Conservation (phyloP, 164 flowering plant genomes). For the Chimonanthus salicifolius region DNA sequence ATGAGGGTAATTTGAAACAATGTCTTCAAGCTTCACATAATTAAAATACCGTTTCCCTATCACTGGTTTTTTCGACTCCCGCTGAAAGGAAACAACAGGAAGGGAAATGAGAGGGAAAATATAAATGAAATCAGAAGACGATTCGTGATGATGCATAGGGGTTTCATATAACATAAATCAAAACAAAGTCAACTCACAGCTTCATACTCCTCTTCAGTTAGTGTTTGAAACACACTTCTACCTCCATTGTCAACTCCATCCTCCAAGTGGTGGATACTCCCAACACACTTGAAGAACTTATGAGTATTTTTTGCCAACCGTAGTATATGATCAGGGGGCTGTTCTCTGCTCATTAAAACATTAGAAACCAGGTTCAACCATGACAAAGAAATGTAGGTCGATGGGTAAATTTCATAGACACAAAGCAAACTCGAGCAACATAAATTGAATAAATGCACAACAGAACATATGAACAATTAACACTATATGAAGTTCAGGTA, state of each 20-base stretch:
- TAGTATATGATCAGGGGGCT: slow-evolving; percentile 92
- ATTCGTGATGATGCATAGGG: neutral
- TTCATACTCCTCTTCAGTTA: slow-evolving; percentile 84
- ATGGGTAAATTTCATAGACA: no score
- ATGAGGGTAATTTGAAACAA: slow-evolving; percentile 76
- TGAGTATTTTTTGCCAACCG: slow-evolving; percentile 75
- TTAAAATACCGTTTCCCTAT: slow-evolving; percentile 88
- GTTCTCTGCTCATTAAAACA: slow-evolving; percentile 46
- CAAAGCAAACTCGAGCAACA: neutral
- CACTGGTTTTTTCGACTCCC: slow-evolving; percentile 76
- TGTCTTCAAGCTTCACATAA: slow-evolving; percentile 77
- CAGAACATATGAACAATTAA: neutral
- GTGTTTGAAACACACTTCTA: slow-evolving; percentile 57
- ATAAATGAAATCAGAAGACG: neutral
- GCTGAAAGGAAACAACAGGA: slow-evolving; percentile 35
- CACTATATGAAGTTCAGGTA: neutral
- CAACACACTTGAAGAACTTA: slow-evolving; percentile 84
- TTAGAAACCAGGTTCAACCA: neutral
- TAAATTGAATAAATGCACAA: neutral
- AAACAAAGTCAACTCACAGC: slow-evolving; percentile 51
- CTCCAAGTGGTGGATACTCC: slow-evolving; percentile 46
- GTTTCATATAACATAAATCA: neutral
- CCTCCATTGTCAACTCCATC: slow-evolving; percentile 32
- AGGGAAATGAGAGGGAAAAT: slow-evolving; percentile 6
- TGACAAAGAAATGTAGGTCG: neutral